Conservation (phyloP, 106 monocot species). For the Platanthera guangdongensis region DNA sequence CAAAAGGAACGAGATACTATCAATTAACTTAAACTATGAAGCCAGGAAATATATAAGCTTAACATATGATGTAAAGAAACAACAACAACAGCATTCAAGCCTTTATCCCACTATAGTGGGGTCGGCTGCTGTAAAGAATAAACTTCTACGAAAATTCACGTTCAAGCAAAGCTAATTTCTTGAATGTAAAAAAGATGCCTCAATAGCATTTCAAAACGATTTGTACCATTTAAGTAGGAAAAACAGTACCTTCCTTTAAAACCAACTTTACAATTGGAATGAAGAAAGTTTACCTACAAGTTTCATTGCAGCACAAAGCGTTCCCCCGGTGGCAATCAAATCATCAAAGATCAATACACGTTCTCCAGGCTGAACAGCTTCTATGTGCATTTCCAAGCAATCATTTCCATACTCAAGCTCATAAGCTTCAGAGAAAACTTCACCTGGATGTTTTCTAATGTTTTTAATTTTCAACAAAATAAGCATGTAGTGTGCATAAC, state of each 20-base stretch:
- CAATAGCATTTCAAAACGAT: not conserved
- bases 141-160: not conserved
- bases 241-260: not conserved
- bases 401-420: constrained; percentile 62
- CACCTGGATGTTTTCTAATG: constrained; percentile 26
- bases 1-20: too few species aligned
- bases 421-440: constrained; percentile 51
- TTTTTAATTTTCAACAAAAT: not conserved
- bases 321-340: constrained; percentile 60
- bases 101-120: too few species aligned
- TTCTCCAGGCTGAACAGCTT: constrained; percentile 42
- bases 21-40: not conserved
- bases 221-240: not conserved
- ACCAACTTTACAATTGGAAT: not conserved
- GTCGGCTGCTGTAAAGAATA: not conserved
- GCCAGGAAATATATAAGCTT: not conserved
- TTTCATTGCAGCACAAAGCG: constrained; percentile 56
- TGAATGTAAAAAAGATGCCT: not conserved
- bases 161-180: not conserved
- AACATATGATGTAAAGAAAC: not conserved
- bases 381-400: constrained; percentile 55
- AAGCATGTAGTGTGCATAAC: not conserved
- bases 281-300: constrained; percentile 28
- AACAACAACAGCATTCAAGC: too few species aligned
- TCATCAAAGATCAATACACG: constrained; percentile 55